A percentile compares a stretch with the other conserved stretches of the same genome.
Evolutionary conservation across 306 rosid genomes (phyloP).

Genomic region (Trifolium pratense): DNA sequence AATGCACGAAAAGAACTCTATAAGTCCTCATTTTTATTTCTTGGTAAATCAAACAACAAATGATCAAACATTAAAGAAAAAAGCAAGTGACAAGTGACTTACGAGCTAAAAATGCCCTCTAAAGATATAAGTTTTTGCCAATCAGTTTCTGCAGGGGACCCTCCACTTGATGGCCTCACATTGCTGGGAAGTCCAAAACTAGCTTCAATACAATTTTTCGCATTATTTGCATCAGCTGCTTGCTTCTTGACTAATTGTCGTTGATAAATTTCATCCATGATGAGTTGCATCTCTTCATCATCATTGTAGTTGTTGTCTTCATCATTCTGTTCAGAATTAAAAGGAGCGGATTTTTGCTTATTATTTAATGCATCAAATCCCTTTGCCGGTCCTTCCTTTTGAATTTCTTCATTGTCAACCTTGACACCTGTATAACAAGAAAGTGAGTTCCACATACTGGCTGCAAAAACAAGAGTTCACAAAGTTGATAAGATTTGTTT

Average conservation of each 20-base stretch:
- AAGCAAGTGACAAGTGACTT: background rate
- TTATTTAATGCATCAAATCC: background rate
- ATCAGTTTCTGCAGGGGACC: background rate
- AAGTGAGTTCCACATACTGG: background rate
- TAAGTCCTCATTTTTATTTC: background rate
- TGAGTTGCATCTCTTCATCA: background rate
- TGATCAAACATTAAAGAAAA: background rate
- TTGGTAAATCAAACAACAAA: background rate
- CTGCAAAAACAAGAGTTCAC: background rate
- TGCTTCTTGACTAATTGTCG: background rate
- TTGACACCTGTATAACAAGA: conserved; percentile 8
- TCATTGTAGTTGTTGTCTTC: background rate
- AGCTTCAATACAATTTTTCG: background rate
- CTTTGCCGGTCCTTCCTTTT: background rate
- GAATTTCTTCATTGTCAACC: background rate
- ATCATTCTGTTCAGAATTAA: background rate
- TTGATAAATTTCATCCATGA: background rate
- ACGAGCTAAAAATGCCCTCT: background rate
- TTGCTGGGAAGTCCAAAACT: background rate
- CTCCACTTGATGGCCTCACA: background rate
- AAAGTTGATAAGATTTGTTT: background rate
- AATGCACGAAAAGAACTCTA: background rate
- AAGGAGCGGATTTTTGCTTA: background rate
- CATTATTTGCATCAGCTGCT: background rate
- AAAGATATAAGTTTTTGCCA: background rate